phyloP scores from a whole-genome alignment of 768 basidiomycete genomes.

The Kwoniella dendrophila region DNA sequence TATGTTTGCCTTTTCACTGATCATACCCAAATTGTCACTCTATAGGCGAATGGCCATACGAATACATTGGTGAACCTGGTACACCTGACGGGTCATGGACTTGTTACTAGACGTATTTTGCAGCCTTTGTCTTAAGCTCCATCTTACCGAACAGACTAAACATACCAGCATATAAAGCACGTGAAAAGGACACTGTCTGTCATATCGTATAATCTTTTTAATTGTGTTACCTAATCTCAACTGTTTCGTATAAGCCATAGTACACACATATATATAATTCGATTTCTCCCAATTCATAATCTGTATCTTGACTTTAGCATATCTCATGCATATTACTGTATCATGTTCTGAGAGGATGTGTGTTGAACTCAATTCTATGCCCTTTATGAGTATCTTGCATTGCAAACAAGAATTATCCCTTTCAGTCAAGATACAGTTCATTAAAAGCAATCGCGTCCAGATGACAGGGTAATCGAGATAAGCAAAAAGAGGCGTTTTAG shows the following conservation, averaged over 20 bases:
- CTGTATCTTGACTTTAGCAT: background rate
- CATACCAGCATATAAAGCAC: too few species aligned
- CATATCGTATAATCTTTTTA: background rate
- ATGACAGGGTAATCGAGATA: background rate
- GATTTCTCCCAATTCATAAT: background rate
- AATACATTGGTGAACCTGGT: conserved; percentile 45
- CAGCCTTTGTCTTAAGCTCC: too few species aligned
- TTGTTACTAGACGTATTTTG: conserved; percentile 40
- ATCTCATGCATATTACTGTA: conserved; percentile 5
- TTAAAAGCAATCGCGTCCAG: background rate
- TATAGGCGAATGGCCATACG: conserved; percentile 53
- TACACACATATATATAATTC: background rate
- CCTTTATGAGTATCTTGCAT: too few species aligned
- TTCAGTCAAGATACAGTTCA: too few species aligned
- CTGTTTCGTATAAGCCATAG: background rate
- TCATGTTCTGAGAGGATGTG: background rate
- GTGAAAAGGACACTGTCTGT: background rate
- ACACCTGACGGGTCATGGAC: conserved; percentile 46
- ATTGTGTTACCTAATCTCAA: background rate
- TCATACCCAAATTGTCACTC: background rate
- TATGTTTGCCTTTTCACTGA: conserved; percentile 2
- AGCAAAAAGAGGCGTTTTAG: background rate
- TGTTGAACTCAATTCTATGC: too few species aligned
- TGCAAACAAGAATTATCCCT: too few species aligned
- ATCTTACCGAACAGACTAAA: too few species aligned